Evolutionary conservation across 768 basidiomycete genomes (phyloP), one percentile per base, ranked within the genome.

Genomic region (Cystofilobasidium capitatum): DNA sequence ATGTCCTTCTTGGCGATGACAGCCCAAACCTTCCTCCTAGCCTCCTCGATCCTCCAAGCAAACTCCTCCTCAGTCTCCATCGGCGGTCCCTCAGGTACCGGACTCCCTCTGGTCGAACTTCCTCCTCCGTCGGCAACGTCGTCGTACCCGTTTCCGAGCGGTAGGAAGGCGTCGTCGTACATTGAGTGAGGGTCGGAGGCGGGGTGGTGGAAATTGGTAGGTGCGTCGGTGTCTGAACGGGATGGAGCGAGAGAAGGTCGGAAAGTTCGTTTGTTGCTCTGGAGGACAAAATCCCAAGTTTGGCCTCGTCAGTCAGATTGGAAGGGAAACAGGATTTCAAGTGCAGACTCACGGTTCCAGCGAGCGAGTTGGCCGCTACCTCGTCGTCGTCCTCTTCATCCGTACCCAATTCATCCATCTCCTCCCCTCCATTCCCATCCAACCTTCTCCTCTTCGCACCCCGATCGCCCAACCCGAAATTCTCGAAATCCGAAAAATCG

Each of bases 11-110:
- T 81, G 1, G 89, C 91, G 58, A 94, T 91, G 72, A 86, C 89
- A 26, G 85, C 86, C 91, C 91, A 94, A 12, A 91, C 86, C 77
- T 90, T 91, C 66, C 83, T 82, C 78, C 92, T 91, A 0, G 87
- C 81, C 71, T 91, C 91, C 74, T 91, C 90, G 36, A 91, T 61
- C 5, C 59, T 35, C 44, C 44, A 40, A 7, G 59, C 59, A 17
- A 61, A 40, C 39, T 61, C 59, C 9, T 5, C 44, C 59, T 67
- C 59, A 22, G 40, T 45, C 59, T 40, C 36, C 61, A 31, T 60
- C 26, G 39, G 26, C 66, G 35, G 47, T 2, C 37, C 47, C 35
- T 29, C 55, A 47, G 20, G 26, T 35, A 35, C 14, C 33, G 20
- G 45, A 26, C 37, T 49, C 6, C 33, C 22, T 49, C n/a, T 36